phyloP scores from a whole-genome alignment of 2,329 filamentous ascomycete genomes.

The Colletotrichum sidae region DNA sequence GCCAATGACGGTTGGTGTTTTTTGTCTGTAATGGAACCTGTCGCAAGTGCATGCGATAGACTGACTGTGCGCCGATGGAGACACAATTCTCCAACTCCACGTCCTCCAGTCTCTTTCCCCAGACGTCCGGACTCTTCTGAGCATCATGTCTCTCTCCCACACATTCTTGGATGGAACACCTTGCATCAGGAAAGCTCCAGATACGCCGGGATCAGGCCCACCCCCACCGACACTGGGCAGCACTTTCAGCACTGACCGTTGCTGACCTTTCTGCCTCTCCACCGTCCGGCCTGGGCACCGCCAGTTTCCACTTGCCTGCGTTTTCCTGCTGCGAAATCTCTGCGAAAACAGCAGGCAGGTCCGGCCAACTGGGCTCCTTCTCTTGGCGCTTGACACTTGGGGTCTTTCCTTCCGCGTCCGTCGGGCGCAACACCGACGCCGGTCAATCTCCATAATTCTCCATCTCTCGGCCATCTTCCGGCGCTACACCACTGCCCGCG shows the following conservation, averaged over 20 bases:
- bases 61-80: too few species aligned
- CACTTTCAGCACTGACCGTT: conserved; percentile 18
- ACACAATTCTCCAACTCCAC: too few species aligned
- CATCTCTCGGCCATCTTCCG: conserved; percentile 31
- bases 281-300: background rate
- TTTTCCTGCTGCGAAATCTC: background rate
- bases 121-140: too few species aligned
- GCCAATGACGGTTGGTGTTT: conserved; percentile 15
- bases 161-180: too few species aligned
- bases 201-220: conserved; percentile 8
- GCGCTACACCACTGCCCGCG: background rate
- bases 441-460: background rate
- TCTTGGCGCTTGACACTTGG: background rate
- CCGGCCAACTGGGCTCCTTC: conserved; percentile 8
- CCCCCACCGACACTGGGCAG: conserved; percentile 19
- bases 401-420: background rate
- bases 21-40: background rate
- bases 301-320: background rate
- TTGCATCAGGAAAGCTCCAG: background rate
- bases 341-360: conserved; percentile 13
- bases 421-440: conserved; percentile 16
- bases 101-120: background rate
- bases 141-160: too few species aligned
- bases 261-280: background rate
- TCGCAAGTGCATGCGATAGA: background rate